Evolutionary conservation across 1,139 yeast species (phyloP), one percentile per base, ranked within the genome.

Genomic region (Scheffersomyces cryptocercus): DNA sequence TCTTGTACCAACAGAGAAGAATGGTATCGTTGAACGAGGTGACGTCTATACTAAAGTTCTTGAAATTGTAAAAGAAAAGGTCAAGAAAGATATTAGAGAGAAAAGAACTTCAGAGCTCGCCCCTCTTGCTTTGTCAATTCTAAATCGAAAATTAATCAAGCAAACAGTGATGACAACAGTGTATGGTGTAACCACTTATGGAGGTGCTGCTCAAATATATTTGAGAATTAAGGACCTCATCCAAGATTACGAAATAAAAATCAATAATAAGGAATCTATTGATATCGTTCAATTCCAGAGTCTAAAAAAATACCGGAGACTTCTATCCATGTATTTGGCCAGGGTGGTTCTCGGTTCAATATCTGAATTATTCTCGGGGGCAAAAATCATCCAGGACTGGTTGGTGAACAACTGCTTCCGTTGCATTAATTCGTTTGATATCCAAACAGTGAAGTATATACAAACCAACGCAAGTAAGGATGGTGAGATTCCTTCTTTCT

Each of bases 91-190:
- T 29, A 31, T 41, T 5, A 26, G 38, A 5, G 29, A 20, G 4
- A 29, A 31, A 10, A 37, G 5, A 34, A 39, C 5, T 3, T 15
- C 42, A 0, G 44, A 41, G 7, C 29, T 53, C 13, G 64, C 67
- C 0, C 16, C 35, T 4, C 30, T 61, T 12, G 54, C 67, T 8
- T 1, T 38, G 41, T 50, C 47, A 1, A 35, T 72, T 4, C 47
- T 72, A 11, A 51, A 57, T 13, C 50, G 79, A 8, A 70, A 70
- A 37, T 52, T 73, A 24, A 61, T 74, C 30, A 74, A 74, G 49
- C 70, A 73, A 41, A 74, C 79, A 1, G 71, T 73, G 1, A 74
- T 74, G 79, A 74, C 79, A 2, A 69, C 73, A 3, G 79, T 74
- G 0, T 74, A 74, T 49, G 79, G 79, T 0, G 79, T 74, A 2